Evolutionary conservation across 2,329 filamentous ascomycete species (phyloP).

Genomic region (Microdochium bolleyi): DNA sequence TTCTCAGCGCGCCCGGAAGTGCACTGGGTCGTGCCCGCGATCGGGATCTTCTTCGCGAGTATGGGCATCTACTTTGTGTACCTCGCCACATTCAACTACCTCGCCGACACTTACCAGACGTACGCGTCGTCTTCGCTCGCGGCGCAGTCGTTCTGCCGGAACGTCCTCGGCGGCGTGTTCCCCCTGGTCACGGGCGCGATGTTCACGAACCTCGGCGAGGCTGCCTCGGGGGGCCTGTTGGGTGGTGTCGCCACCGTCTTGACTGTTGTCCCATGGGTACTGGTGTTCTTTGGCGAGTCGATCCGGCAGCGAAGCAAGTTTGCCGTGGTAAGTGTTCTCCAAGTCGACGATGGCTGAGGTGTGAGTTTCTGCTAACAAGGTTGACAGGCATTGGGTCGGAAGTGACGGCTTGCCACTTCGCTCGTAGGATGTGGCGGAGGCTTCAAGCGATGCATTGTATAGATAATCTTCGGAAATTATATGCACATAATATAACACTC

Average conservation of each 20-base stretch:
- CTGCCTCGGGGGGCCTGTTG: constrained; percentile 64
- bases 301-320: constrained; percentile 74
- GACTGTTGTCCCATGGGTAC: constrained; percentile 79
- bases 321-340: constrained; percentile 44
- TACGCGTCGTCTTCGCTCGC: constrained; percentile 83
- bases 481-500: too few species aligned
- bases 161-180: constrained; percentile 74
- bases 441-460: background rate
- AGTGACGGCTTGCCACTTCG: background rate
- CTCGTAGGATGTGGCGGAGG: too few species aligned
- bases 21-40: constrained; percentile 64
- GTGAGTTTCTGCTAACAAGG: background rate
- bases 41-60: constrained; percentile 66
- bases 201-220: constrained; percentile 65
- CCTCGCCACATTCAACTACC: constrained; percentile 84
- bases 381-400: background rate
- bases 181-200: constrained; percentile 68
- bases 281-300: constrained; percentile 68
- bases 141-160: constrained; percentile 79
- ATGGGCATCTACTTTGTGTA: constrained; percentile 85
- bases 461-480: too few species aligned
- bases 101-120: constrained; percentile 78
- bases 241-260: constrained; percentile 63
- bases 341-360: background rate
- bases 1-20: constrained; percentile 56